These are phyloP conservation scores for Claviceps sp. DNA, from an alignment of 2,329 filamentous ascomycete genomes.

Conservation along the genomic window DNA sequence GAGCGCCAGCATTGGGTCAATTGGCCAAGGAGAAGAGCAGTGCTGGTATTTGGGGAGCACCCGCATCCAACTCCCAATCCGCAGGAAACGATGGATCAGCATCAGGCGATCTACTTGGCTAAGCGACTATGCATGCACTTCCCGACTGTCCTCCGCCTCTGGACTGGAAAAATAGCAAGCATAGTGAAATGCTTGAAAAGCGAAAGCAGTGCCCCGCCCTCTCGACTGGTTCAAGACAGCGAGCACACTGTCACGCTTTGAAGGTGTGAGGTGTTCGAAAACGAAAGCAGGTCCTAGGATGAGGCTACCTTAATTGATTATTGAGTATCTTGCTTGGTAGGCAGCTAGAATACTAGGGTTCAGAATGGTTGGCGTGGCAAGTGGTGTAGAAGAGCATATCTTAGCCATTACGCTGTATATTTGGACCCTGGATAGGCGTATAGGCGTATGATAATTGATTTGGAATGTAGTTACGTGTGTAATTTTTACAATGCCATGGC, in stretches of 20 bases:
- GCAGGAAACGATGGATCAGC: constrained; percentile 22
- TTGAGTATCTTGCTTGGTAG: background rate
- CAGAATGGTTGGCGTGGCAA: background rate
- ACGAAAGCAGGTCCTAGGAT: too few relatives aligned
- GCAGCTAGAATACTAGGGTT: background rate
- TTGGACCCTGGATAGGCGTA: constrained; percentile 28
- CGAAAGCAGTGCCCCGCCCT: too few relatives aligned
- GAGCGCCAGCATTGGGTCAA: constrained; percentile 73
- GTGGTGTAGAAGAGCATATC: background rate
- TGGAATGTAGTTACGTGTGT: constrained; percentile 13
- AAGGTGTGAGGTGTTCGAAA: too few relatives aligned
- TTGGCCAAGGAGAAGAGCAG: constrained; percentile 97
- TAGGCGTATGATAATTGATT: constrained; percentile 21
- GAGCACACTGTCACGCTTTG: too few relatives aligned
- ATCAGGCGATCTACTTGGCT: constrained; percentile 36
- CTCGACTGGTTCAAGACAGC: too few relatives aligned
- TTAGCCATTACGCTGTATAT: constrained; percentile 16
- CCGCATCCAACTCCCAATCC: constrained; percentile 30
- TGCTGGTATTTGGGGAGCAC: constrained; percentile 83
- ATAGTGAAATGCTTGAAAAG: background rate
- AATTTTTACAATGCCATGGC: background rate
- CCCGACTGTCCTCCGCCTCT: background rate
- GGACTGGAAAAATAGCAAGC: background rate
- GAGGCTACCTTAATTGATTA: too few relatives aligned
- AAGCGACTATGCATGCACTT: constrained; percentile 6